Percentiles rank a stretch among this genome's conserved stretches.
Conservation (phyloP, 192 early-diverging fungal species). For the Coemansia sp. region DNA sequence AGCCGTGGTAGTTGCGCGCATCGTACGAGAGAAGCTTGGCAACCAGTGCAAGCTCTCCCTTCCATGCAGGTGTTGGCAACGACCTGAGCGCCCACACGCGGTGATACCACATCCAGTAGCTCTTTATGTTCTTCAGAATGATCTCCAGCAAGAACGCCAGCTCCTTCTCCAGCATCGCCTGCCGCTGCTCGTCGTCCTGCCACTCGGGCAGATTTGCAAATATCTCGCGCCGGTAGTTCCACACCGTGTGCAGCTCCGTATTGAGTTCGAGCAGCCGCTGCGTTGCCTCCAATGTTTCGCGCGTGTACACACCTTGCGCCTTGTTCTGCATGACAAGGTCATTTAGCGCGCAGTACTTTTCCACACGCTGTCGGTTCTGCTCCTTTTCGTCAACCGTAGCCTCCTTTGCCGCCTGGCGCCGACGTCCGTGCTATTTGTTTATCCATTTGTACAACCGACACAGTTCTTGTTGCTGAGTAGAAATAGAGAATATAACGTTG, state of each 20-base stretch:
- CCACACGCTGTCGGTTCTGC: constrained; percentile 34
- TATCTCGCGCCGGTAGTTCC: constrained; percentile 88
- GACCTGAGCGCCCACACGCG: constrained; percentile 84
- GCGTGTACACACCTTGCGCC: constrained; percentile 17
- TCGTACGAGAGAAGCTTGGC: constrained; percentile 82
- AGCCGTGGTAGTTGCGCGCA: constrained; percentile 97
- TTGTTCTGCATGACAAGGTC: constrained; percentile 25
- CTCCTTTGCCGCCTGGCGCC: constrained; percentile 36
- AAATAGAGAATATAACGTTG: constrained; percentile 2
- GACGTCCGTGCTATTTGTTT: constrained; percentile 34
- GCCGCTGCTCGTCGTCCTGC: constrained; percentile 15
- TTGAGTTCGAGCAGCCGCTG: constrained; percentile 74
- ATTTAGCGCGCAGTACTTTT: constrained; percentile 46
- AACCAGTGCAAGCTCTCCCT: constrained; percentile 74
- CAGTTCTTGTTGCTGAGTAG: background rate
- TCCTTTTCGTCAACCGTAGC: constrained; percentile 28
- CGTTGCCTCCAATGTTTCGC: constrained; percentile 65
- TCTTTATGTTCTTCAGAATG: constrained; percentile 83
- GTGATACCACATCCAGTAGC: constrained; percentile 98
- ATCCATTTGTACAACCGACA: background rate
- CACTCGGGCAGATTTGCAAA: constrained; percentile 40
- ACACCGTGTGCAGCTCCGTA: constrained; percentile 92
- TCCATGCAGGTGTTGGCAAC: constrained; percentile 79
- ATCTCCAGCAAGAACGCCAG: constrained; percentile 75
- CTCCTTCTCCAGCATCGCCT: constrained; percentile 56